These are phyloP conservation scores for Arthrobotrys pseudoclavata DNA, from an alignment of 2,329 filamentous ascomycete genomes.

Conservation along the genomic window DNA sequence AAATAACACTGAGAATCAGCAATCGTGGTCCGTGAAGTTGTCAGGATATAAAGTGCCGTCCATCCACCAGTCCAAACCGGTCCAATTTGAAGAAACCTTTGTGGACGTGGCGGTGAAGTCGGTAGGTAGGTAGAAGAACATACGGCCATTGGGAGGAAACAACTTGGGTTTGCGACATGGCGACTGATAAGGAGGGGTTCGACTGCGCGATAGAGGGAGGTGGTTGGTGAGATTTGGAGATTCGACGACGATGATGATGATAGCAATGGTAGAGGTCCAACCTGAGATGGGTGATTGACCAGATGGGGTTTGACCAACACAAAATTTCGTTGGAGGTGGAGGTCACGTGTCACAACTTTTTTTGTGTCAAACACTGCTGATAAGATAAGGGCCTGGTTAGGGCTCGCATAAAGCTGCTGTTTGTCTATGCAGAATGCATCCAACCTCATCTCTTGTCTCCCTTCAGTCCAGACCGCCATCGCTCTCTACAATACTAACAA, in stretches of 20 bases:
- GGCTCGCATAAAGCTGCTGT: slow-evolving; percentile 26
- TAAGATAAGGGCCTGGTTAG: slow-evolving; percentile 56
- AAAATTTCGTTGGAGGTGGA: slow-evolving; percentile 42
- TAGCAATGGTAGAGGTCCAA: slow-evolving; percentile 35
- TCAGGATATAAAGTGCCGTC: slow-evolving; percentile 7
- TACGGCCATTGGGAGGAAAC: slow-evolving; percentile 59
- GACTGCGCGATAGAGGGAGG: slow-evolving; percentile 45
- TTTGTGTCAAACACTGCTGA: slow-evolving; percentile 7
- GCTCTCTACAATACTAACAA: background rate
- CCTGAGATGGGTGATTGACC: slow-evolving; percentile 32
- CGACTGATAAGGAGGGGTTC: slow-evolving; percentile 61
- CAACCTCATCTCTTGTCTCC: slow-evolving; percentile 16
- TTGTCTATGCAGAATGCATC: background rate
- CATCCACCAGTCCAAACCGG: slow-evolving; percentile 3
- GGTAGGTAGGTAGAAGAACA: slow-evolving; percentile 32
- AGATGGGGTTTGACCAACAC: slow-evolving; percentile 44
- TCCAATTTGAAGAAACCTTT: background rate
- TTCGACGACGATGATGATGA: slow-evolving; percentile 23
- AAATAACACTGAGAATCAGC: slow-evolving; percentile 37
- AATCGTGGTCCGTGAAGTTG: slow-evolving; percentile 12
- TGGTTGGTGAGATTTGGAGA: slow-evolving; percentile 61
- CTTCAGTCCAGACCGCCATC: background rate
- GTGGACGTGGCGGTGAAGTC: slow-evolving; percentile 12
- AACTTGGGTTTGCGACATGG: slow-evolving; percentile 50
- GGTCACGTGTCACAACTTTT: slow-evolving; percentile 41